Evolutionary conservation across 2,329 filamentous ascomycete genomes (phyloP).

Genomic region (Ophiosphaerella narmari): DNA sequence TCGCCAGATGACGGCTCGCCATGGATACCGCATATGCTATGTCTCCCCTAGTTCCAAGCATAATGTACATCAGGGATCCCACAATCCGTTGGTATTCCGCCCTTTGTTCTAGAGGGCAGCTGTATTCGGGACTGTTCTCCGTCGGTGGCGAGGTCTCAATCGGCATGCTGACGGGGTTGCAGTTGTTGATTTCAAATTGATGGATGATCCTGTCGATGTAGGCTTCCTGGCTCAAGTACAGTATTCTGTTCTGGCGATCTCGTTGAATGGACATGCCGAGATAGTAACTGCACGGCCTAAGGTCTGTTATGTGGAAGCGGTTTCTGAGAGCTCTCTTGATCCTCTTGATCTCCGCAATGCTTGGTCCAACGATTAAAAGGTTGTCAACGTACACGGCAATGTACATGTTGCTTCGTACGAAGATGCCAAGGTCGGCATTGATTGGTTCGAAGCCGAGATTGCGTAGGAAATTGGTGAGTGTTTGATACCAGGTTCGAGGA

Average conservation of each 20-base stretch:
- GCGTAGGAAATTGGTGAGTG: constrained; percentile 18
- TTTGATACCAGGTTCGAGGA: constrained; percentile 28
- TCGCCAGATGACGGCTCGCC: constrained; percentile 11
- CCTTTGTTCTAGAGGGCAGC: background rate
- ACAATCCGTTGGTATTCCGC: constrained; percentile 9
- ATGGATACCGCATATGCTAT: constrained; percentile 20
- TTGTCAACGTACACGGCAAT: constrained; percentile 37
- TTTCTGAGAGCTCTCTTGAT: constrained; percentile 20
- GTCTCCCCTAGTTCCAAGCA: constrained; percentile 19
- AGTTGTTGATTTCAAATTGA: background rate
- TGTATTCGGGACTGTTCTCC: background rate
- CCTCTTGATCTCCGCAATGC: constrained; percentile 7
- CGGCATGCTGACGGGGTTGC: background rate
- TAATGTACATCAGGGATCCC: constrained; percentile 25
- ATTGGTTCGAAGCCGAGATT: constrained; percentile 16
- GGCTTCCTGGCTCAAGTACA: constrained; percentile 10
- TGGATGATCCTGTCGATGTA: constrained; percentile 27
- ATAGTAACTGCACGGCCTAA: constrained; percentile 23
- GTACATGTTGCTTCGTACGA: constrained; percentile 12
- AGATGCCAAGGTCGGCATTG: constrained; percentile 15
- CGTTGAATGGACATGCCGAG: constrained; percentile 27
- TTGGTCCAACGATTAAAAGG: constrained; percentile 23
- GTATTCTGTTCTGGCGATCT: constrained; percentile 9
- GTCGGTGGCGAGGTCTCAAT: constrained; percentile 5
- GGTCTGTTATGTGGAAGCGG: constrained; percentile 30